Base-by-base conservation (phyloP, 2,329 filamentous ascomycete species). In the Hymenoscyphus repandus region DNA sequence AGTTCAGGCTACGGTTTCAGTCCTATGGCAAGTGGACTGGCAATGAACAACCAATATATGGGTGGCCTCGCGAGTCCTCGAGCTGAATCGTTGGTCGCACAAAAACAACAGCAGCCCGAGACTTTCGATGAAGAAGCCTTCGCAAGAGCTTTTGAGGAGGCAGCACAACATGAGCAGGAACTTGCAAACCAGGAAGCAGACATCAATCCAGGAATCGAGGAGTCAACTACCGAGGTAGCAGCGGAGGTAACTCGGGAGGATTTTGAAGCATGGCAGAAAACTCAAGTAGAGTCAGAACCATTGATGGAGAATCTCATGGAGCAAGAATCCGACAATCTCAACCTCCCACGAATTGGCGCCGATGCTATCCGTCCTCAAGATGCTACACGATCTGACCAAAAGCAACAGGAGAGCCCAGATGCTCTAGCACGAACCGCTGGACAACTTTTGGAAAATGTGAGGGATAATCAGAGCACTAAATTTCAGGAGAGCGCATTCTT, bases 401-500 rank as follows among this genome's bases (percentile, higher is more conserved):
- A 64, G 50, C 64, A 58, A 34, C 62, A 68, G 56, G 58, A 64
- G 31, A 55, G 62, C 42, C 56, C 60, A 20, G 81, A 89, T 56
- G 87, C 86, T 40, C 76, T 93, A 27, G 83, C 86, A 17, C 74
- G 75, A 37, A 90, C 87, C 1, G 89, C 89, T 5, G 82, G 80
- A 13, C 75, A 85, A 52, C 74, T 95, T 3, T 73, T 93, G 5
- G 75, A 85, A 48, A 83, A 80, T 34, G 79, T 95, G 11, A 75
- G 79, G 17, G 74, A 83, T 59, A 84, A 92, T 58, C 77, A 80
- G 51, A 84, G 78, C 49, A 72, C 82, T 42, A 92, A 92, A 64
- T 93, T 93, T 67, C 80, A 83, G 60, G 81, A 90, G 63, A 91
- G 87, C 58, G 80, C 80, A 52, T 95, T 95, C 63, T 70, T 92